A percentile compares a stretch with the other conserved stretches of the same genome.
Evolutionary conservation across 257 asterid genomes (phyloP).

Genomic region (Solanum etuberosum): DNA sequence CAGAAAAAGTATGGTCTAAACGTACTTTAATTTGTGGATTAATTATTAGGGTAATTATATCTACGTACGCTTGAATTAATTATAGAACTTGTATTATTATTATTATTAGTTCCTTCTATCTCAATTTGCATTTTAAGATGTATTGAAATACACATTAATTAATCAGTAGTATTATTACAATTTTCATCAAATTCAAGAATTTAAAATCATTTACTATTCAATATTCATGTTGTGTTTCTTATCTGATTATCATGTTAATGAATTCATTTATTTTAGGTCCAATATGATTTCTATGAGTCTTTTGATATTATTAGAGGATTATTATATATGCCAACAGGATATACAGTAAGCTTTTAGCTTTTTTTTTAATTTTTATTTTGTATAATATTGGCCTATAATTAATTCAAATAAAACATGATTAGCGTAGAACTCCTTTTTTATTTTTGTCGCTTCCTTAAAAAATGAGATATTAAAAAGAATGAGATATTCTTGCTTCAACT

Average conservation of each 20-base stretch:
- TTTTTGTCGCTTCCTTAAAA: too few species aligned
- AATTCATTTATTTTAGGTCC: too few species aligned
- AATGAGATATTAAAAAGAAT: too few species aligned
- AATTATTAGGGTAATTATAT: background rate
- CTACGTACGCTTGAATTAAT: background rate
- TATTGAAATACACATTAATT: background rate
- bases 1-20: background rate
- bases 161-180: background rate
- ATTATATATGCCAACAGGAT: background rate
- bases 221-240: background rate
- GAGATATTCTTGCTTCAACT: too few species aligned
- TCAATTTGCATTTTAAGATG: background rate
- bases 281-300: too few species aligned
- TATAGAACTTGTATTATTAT: background rate
- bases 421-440: background rate
- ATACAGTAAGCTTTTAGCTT: background rate
- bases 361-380: too few species aligned
- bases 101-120: background rate
- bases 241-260: background rate
- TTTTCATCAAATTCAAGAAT: background rate
- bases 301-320: background rate
- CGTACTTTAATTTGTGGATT: background rate
- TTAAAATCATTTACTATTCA: background rate
- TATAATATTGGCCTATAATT: background rate
- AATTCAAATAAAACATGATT: background rate